Percentiles rank a stretch among this genome's conserved stretches.
Evolutionary conservation across 768 basidiomycete species (phyloP).

Genomic region (Amylocystis lapponica): DNA sequence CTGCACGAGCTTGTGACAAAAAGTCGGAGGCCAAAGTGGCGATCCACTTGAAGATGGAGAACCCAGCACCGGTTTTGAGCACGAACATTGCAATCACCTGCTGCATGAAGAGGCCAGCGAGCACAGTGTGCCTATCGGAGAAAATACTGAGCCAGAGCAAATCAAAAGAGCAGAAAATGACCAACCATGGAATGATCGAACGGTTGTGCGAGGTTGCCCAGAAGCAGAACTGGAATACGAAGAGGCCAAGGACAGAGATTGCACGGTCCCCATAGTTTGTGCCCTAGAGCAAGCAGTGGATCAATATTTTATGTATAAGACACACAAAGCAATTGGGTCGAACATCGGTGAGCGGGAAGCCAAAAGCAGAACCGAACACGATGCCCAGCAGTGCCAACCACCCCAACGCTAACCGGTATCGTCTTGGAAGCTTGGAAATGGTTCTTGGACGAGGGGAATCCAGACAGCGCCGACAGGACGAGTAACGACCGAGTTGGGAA

Average conservation of each 20-base stretch:
- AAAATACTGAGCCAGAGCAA: background rate
- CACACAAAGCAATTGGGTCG: constrained; percentile 11
- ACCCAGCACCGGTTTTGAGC: constrained; percentile 78
- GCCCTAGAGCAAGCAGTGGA: constrained; percentile 30
- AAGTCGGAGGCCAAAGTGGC: constrained; percentile 79
- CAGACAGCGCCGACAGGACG: constrained; percentile 70
- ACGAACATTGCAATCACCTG: constrained; percentile 87
- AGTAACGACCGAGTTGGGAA: constrained; percentile 65
- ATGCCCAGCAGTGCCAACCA: constrained; percentile 75
- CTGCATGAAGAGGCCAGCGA: constrained; percentile 81
- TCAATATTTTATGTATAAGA: constrained; percentile 4
- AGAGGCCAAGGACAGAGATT: constrained; percentile 74
- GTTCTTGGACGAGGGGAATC: constrained; percentile 56
- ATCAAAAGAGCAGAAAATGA: constrained; percentile 3
- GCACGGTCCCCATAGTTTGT: constrained; percentile 74
- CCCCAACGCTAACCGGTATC: constrained; percentile 56
- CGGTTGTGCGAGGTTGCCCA: constrained; percentile 62
- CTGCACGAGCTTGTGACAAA: constrained; percentile 58
- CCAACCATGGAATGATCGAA: constrained; percentile 65
- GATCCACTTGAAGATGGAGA: constrained; percentile 79
- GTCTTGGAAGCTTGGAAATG: constrained; percentile 57
- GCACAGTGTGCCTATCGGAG: constrained; percentile 66
- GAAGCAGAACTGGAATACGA: constrained; percentile 75
- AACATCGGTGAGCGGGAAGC: constrained; percentile 58
- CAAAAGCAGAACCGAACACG: constrained; percentile 84